Evolutionary conservation across 345 rosid species (phyloP), one percentile per base, ranked within the genome.

Genomic region (Mangifera indica): DNA sequence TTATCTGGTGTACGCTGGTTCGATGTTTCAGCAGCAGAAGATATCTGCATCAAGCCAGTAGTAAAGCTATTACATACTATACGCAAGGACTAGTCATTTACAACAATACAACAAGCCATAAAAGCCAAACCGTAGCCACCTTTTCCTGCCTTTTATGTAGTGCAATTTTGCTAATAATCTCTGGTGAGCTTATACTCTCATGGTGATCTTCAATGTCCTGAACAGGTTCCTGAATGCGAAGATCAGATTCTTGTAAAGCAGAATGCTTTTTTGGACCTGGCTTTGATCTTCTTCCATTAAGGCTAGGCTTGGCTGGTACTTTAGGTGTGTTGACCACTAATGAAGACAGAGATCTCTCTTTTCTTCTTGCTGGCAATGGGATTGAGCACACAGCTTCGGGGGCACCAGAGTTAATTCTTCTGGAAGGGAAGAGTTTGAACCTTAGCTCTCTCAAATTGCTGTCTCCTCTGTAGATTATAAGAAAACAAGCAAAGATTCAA

Each of bases 271-370:
- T 61, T 12, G 78, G 63, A 45, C 58, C n/a, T 22, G 59, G 44
- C 57, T 72, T 81, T 53, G 70, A 46, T 72, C 78, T 81, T 72
- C 57, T 83, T 24, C 77, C 74, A 3, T 65, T 67, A 26, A 40
- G 18, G 66, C 44, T 20, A 20, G 69, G 26, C 24, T 76, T 72
- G 46, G 67, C 57, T 40, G 76, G 58, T 44, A 66, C 67, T 64
- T 55, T 70, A 60, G 84, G 76, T 55, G 60, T 34, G 72, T 34
- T 68, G 21, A 63, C 63, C 64, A 77, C 83, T 72, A 77, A 72
- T 3, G 82, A 77, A 49, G 82, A 73, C 14, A 81, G 66, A 56
- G 84, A 78, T 66, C 26, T 80, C 72, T 86, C 87, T 77, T 81
- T 81, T 67, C 72, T 74, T 74, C 54, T 81, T 9, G 73, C 71